phyloP scores from a whole-genome alignment of 257 asterid species.

The Gentiana macrophylla region DNA sequence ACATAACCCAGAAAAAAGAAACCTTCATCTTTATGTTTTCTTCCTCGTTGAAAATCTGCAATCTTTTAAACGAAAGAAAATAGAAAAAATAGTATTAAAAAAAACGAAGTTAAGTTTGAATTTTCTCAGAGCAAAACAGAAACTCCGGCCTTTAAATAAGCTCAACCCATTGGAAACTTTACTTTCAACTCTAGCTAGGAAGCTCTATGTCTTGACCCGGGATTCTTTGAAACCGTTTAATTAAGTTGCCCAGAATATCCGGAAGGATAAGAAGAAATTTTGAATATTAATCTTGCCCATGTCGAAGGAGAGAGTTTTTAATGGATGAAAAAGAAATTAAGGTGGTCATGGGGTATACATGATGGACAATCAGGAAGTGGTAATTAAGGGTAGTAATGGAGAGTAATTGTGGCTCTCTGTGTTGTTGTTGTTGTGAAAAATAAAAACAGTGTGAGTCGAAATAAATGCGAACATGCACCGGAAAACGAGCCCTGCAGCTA shows the following conservation, averaged over 20 bases:
- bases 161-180: slow-evolving; percentile 20
- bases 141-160: slow-evolving; percentile 8
- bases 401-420: slow-evolving; percentile 13
- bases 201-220: slow-evolving; percentile 10
- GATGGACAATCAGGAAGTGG: slow-evolving; percentile 4
- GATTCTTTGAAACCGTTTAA: background rate
- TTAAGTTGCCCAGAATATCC: slow-evolving; percentile 24
- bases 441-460: slow-evolving; percentile 13
- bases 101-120: background rate
- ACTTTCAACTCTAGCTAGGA: slow-evolving; percentile 1
- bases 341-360: slow-evolving; percentile 16
- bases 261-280: slow-evolving; percentile 22
- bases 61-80: no score
- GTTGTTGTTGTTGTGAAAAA: slow-evolving; percentile 14
- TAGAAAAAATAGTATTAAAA: background rate
- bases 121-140: background rate
- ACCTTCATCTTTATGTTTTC: slow-evolving; percentile 32
- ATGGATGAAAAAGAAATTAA: slow-evolving; percentile 7
- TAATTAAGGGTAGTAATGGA: slow-evolving; percentile 7
- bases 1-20: slow-evolving; percentile 32
- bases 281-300: slow-evolving; percentile 24
- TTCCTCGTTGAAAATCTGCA: background rate
- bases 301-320: slow-evolving; percentile 1
- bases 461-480: slow-evolving; percentile 34
- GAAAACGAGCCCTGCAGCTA: slow-evolving; percentile 34